Evolutionary conservation across 805 yeast genomes (phyloP).

Genomic region (Komagataella pastoris): DNA sequence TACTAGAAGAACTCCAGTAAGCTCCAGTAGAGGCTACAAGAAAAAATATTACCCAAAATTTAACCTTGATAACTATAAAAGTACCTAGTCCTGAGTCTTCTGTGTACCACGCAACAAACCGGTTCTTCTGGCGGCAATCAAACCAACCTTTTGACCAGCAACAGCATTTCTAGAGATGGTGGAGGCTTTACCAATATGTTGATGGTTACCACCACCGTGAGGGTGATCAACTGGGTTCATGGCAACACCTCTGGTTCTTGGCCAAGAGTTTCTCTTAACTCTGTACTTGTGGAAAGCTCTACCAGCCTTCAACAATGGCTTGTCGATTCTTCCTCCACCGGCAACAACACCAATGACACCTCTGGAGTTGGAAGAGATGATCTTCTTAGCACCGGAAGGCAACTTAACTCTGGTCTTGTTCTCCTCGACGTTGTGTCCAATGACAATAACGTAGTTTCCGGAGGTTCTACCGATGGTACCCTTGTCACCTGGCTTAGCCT

Average conservation of each 20-base stretch:
- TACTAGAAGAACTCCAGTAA: neutral
- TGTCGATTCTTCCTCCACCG: conserved; percentile 99
- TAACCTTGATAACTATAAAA: conserved; percentile 1
- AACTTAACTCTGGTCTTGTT: conserved; percentile 98
- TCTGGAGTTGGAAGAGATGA: conserved; percentile 91
- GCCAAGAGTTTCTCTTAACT: conserved; percentile 99
- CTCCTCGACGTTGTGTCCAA: conserved; percentile 99
- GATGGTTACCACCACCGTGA: conserved; percentile 99
- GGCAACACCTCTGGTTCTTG: conserved; percentile 99
- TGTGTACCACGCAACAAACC: conserved; percentile 99
- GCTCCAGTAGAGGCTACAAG: neutral
- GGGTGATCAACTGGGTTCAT: conserved; percentile 99
- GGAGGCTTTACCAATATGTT: conserved; percentile 99
- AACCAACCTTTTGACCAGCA: conserved; percentile 99
- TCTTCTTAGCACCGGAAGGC: conserved; percentile 98
- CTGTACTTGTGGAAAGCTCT: conserved; percentile 99
- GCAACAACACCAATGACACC: conserved; percentile 99
- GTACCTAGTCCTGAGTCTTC: conserved; percentile 25
- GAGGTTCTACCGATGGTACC: conserved; percentile 99
- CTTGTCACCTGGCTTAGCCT: conserved; percentile 40
- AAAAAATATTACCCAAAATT: neutral
- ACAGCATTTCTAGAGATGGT: conserved; percentile 99
- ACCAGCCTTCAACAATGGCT: conserved; percentile 99
- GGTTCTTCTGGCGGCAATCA: conserved; percentile 99
- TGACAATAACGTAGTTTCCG: conserved; percentile 97